These are phyloP conservation scores for Metarhizium robertsii DNA, from an alignment of 2,329 filamentous ascomycete genomes.

Conservation along the genomic window DNA sequence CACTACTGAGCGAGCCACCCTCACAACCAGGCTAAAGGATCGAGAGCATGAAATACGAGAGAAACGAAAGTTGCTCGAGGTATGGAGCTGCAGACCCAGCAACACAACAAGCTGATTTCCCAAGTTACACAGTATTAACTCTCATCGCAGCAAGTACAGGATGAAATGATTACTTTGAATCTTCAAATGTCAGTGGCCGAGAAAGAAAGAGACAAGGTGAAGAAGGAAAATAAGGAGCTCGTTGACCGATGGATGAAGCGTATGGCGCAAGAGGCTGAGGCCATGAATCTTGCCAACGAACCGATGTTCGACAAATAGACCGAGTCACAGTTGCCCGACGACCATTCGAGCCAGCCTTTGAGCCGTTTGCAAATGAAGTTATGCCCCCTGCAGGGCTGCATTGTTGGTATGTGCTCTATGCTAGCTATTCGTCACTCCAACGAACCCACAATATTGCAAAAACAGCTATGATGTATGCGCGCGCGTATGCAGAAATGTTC, in stretches of 20 bases:
- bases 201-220: conserved; percentile 61
- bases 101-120: background rate
- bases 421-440: conserved; percentile 5
- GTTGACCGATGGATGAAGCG: conserved; percentile 86
- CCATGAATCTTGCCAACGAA: conserved; percentile 66
- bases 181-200: conserved; percentile 83
- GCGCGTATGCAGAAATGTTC: conserved; percentile 2
- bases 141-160: conserved; percentile 61
- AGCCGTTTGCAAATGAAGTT: background rate
- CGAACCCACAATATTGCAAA: background rate
- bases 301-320: conserved; percentile 19
- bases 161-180: conserved; percentile 82
- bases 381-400: background rate
- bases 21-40: conserved; percentile 64
- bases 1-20: conserved; percentile 48
- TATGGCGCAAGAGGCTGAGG: conserved; percentile 78
- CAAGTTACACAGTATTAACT: background rate
- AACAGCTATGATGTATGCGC: background rate
- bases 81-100: conserved; percentile 18
- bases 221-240: conserved; percentile 78
- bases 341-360: background rate
- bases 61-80: conserved; percentile 76
- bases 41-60: conserved; percentile 76
- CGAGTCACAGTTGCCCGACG: background rate
- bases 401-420: conserved; percentile 21